These are phyloP conservation scores for Boletales sp. DNA, from an alignment of 768 basidiomycete species.

Conservation along the genomic window DNA sequence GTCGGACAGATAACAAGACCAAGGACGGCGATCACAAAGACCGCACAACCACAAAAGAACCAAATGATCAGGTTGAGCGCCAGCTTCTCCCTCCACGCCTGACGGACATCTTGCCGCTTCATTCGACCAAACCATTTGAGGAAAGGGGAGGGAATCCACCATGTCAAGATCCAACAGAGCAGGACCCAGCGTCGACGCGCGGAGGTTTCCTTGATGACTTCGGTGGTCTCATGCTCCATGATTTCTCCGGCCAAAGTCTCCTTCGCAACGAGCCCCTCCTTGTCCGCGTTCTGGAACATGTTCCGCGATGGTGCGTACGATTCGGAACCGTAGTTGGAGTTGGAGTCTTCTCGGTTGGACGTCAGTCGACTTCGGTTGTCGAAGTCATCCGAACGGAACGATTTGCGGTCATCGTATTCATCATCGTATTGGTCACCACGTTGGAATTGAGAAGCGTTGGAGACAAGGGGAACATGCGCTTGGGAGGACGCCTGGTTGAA, in stretches of 20 bases:
- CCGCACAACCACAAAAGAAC: constrained; percentile 83
- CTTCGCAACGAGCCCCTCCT: constrained; percentile 70
- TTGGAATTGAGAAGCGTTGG: constrained; percentile 79
- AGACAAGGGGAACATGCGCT: constrained; percentile 78
- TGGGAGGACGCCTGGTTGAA: constrained; percentile 52
- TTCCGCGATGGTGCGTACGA: constrained; percentile 92
- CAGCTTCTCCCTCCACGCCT: constrained; percentile 97
- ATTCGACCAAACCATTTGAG: constrained; percentile 78
- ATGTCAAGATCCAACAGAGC: constrained; percentile 87
- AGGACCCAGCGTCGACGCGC: constrained; percentile 85
- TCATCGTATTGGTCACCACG: constrained; percentile 74
- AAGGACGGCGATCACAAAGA: constrained; percentile 90
- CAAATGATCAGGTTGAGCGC: constrained; percentile 95
- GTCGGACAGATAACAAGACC: constrained; percentile 91
- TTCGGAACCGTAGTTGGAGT: constrained; percentile 84
- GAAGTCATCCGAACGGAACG: constrained; percentile 71
- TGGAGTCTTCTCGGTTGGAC: constrained; percentile 71
- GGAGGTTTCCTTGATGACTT: constrained; percentile 78
- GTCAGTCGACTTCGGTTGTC: constrained; percentile 78
- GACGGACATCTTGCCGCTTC: constrained; percentile 90
- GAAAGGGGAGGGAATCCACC: constrained; percentile 77
- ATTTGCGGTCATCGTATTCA: constrained; percentile 73
- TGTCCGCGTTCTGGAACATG: constrained; percentile 89
- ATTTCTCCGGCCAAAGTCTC: constrained; percentile 83
- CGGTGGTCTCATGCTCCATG: constrained; percentile 83